These are phyloP conservation scores for Wallemia hederae DNA, from an alignment of 1,284 basidiomycete species.

Conservation along the genomic window DNA sequence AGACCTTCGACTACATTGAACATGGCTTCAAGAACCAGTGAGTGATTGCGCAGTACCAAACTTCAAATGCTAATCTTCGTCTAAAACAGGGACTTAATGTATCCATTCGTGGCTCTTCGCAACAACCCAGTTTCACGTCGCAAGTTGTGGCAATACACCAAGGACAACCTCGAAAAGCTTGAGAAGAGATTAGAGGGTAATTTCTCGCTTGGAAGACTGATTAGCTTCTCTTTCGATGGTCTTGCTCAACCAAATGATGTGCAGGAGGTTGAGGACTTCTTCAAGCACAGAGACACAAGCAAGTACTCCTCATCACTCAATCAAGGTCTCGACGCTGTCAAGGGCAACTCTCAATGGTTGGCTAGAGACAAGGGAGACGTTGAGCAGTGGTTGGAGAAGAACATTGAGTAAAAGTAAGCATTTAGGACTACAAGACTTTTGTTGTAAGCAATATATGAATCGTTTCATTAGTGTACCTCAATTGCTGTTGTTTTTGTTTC, in stretches of 20 bases:
- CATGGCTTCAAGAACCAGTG: slow-evolving; percentile 17
- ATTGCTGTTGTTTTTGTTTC: too few species aligned
- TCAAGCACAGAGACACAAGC: slow-evolving; percentile 26
- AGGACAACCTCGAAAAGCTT: slow-evolving; percentile 14
- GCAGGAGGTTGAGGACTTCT: slow-evolving; percentile 31
- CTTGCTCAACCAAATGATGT: slow-evolving; percentile 42
- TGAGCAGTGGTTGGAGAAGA: background rate
- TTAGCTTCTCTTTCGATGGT: slow-evolving; percentile 25
- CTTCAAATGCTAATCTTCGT: background rate
- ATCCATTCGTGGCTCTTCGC: slow-evolving; percentile 13
- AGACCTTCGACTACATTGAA: slow-evolving; percentile 12
- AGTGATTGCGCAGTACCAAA: slow-evolving; percentile 5
- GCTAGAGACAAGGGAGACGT: background rate
- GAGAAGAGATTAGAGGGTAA: slow-evolving; percentile 4
- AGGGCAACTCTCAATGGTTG: slow-evolving; percentile 17
- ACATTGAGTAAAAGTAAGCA: background rate
- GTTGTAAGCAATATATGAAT: too few species aligned
- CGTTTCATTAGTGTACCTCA: too few species aligned
- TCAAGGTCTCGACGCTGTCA: slow-evolving; percentile 36
- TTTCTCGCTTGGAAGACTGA: slow-evolving; percentile 13
- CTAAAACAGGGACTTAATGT: slow-evolving; percentile 6
- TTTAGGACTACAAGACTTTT: background rate
- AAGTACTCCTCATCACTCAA: slow-evolving; percentile 32
- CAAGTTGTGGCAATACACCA: slow-evolving; percentile 14
- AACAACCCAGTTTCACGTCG: slow-evolving; percentile 13